phyloP scores from a whole-genome alignment of 371 early-diverging fungal species.

The Mucor mucedo region DNA sequence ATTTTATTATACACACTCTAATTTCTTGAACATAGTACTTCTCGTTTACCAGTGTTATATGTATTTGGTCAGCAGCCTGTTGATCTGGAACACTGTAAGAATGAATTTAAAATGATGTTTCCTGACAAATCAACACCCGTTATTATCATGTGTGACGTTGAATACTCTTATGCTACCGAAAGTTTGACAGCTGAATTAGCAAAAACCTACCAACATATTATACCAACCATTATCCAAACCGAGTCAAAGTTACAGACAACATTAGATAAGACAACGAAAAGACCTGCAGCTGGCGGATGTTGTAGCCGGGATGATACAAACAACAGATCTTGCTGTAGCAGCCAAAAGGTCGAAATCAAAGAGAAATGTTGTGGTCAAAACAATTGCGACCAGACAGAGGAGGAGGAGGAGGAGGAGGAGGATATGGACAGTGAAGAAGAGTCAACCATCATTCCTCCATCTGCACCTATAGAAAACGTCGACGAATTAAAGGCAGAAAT shows the following conservation, averaged over 20 bases:
- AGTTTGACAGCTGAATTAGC: constrained; percentile 28
- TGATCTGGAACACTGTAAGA: constrained; percentile 61
- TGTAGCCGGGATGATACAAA: constrained; percentile 7
- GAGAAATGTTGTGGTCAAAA: constrained; percentile 24
- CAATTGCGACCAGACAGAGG: constrained; percentile 13
- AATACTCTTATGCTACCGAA: constrained; percentile 69
- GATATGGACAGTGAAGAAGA: constrained; percentile 2
- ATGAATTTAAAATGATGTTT: constrained; percentile 49
- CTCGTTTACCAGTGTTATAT: constrained; percentile 83
- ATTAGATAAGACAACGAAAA: background rate
- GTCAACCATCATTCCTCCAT: constrained; percentile 8
- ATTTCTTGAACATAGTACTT: constrained; percentile 52
- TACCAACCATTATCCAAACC: constrained; percentile 58
- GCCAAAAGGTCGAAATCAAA: background rate
- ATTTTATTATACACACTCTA: background rate
- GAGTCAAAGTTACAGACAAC: constrained; percentile 51
- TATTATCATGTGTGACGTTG: constrained; percentile 79
- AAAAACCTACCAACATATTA: constrained; percentile 40
- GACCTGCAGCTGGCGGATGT: constrained; percentile 1
- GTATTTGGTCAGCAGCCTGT: constrained; percentile 81
- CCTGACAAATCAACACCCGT: constrained; percentile 50
- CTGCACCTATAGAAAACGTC: constrained; percentile 16
- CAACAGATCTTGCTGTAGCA: background rate
- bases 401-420: constrained; percentile 10
- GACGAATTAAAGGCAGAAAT: constrained; percentile 27